Percentiles rank a stretch among this genome's conserved stretches.
Evolutionary conservation across 495 filamentous ascomycete genomes (phyloP).

Genomic region (Amorphotheca resinae): DNA sequence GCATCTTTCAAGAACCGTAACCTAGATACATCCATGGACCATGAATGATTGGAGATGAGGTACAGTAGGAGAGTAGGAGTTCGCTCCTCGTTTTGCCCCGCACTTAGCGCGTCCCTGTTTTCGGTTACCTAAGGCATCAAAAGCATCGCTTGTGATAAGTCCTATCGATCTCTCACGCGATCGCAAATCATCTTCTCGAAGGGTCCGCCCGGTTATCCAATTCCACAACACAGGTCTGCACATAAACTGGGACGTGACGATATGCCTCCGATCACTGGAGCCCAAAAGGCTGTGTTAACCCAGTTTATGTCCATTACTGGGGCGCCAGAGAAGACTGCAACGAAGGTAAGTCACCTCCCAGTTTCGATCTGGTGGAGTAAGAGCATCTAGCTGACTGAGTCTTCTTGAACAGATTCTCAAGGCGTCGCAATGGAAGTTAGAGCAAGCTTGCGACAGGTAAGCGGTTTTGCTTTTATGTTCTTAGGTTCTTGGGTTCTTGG

Average conservation of each 20-base stretch:
- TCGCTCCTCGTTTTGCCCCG: too few relatives aligned
- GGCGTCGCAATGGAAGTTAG: slow-evolving; percentile 29
- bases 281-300: slow-evolving; percentile 37
- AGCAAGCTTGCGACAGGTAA: slow-evolving; percentile 40
- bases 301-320: slow-evolving; percentile 44
- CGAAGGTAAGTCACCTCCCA: slow-evolving; percentile 31
- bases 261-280: slow-evolving; percentile 27
- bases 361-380: background rate
- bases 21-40: too few relatives aligned
- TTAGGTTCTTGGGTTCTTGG: background rate
- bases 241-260: background rate
- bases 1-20: too few relatives aligned
- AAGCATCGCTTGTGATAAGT: slow-evolving; percentile 7
- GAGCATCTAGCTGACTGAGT: slow-evolving; percentile 8
- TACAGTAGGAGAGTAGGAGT: too few relatives aligned
- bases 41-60: too few relatives aligned
- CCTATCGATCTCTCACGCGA: background rate
- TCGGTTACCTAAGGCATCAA: too few relatives aligned
- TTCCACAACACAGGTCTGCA: too few relatives aligned
- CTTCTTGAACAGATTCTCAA: slow-evolving; percentile 21
- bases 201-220: too few relatives aligned
- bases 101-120: too few relatives aligned
- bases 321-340: slow-evolving; percentile 37
- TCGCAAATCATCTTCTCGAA: too few relatives aligned
- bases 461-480: slow-evolving; percentile 8